These are phyloP conservation scores for Macrocybe gigantea DNA, from an alignment of 768 basidiomycete genomes.

Conservation along the genomic window DNA sequence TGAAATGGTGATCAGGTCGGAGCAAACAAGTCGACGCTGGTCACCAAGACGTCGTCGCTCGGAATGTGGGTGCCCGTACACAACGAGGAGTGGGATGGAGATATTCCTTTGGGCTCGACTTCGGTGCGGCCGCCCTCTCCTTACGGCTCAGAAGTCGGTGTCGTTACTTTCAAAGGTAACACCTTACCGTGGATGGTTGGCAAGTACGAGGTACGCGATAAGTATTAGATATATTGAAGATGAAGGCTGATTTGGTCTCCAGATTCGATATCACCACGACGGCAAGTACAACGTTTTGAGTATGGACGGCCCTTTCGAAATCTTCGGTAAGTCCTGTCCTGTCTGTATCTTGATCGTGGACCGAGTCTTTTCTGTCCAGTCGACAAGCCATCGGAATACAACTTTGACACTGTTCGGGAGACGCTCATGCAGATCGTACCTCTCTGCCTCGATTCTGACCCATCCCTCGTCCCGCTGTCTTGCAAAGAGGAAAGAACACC, in stretches of 20 bases:
- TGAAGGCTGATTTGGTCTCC: background rate
- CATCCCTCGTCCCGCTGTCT: constrained; percentile 69
- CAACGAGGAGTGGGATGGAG: constrained; percentile 90
- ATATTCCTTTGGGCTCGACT: constrained; percentile 48
- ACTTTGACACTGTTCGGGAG: constrained; percentile 59
- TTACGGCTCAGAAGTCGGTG: constrained; percentile 50
- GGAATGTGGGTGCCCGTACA: constrained; percentile 94
- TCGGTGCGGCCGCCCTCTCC: constrained; percentile 29
- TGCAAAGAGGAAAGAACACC: constrained; percentile 31
- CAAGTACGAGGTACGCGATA: constrained; percentile 66
- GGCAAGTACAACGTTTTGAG: constrained; percentile 97
- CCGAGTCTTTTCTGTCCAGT: constrained; percentile 37
- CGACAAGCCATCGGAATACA: constrained; percentile 56
- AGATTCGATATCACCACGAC: constrained; percentile 93
- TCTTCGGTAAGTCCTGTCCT: constrained; percentile 59
- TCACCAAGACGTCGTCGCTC: constrained; percentile 80
- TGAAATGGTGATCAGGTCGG: constrained; percentile 50
- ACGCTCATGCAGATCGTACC: constrained; percentile 74
- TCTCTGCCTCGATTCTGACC: constrained; percentile 83
- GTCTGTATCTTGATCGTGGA: constrained; percentile 5
- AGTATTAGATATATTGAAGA: background rate
- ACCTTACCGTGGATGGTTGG: constrained; percentile 85
- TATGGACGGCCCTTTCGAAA: constrained; percentile 78
- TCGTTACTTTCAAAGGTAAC: constrained; percentile 69
- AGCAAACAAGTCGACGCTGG: constrained; percentile 75